Conservation (phyloP, 2,329 filamentous ascomycete species). For the Apiospora arundinis region DNA sequence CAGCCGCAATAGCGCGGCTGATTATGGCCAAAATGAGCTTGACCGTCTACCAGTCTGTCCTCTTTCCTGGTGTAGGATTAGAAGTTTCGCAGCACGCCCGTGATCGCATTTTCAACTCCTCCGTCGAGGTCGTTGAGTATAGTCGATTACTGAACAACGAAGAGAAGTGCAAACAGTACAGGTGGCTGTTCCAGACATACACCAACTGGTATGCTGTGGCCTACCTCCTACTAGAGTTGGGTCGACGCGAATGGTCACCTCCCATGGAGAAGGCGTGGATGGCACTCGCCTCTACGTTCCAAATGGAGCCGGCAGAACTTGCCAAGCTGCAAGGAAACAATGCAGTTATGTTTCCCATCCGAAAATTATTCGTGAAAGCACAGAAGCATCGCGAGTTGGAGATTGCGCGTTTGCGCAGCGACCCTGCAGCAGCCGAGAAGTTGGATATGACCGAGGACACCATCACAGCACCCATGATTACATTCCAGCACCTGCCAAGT, state of each 20-base stretch:
- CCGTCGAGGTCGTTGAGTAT: conserved; percentile 62
- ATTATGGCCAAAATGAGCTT: conserved; percentile 62
- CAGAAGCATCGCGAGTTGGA: conserved; percentile 58
- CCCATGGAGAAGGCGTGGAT: conserved; percentile 58
- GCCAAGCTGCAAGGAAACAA: conserved; percentile 53
- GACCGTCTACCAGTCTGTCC: conserved; percentile 58
- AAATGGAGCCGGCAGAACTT: conserved; percentile 49
- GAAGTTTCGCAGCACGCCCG: conserved; percentile 47
- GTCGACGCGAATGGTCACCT: conserved; percentile 55
- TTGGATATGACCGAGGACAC: conserved; percentile 56
- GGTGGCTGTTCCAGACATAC: conserved; percentile 66
- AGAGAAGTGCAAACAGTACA: conserved; percentile 54
- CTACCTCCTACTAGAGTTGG: conserved; percentile 59
- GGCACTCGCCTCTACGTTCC: conserved; percentile 48
- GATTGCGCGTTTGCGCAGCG: conserved; percentile 52
- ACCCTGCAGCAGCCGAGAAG: conserved; percentile 55
- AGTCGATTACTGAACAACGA: conserved; percentile 61
- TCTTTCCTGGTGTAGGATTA: conserved; percentile 50
- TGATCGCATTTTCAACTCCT: conserved; percentile 54
- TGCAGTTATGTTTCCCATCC: conserved; percentile 60
- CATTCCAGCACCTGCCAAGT: conserved; percentile 54
- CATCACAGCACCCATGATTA: conserved; percentile 12
- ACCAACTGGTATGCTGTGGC: conserved; percentile 66
- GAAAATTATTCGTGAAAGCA: conserved; percentile 60
- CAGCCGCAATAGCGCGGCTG: conserved; percentile 54